Conservation (phyloP, 257 asterid species). For the Capsicum baccatum region DNA sequence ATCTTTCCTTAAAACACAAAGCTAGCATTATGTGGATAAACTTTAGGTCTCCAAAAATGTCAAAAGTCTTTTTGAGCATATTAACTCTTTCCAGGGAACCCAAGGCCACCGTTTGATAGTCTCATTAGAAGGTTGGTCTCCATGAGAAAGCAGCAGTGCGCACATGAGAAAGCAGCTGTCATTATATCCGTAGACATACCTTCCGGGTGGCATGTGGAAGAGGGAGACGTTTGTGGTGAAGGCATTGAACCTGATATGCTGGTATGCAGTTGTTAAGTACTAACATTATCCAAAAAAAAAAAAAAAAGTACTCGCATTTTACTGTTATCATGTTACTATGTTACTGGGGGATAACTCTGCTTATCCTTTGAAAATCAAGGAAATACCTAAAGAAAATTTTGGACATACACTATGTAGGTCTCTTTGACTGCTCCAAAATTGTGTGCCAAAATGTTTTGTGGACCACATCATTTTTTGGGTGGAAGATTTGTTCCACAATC, state of each 20-base stretch:
- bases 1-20: constrained; percentile 9
- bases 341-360: not conserved
- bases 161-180: constrained; percentile 30
- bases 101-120: constrained; percentile 42
- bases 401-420: constrained; percentile 29
- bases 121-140: constrained; percentile 38
- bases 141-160: constrained; percentile 21
- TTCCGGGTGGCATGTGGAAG: constrained; percentile 50
- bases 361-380: constrained; percentile 1
- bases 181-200: constrained; percentile 48
- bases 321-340: not conserved
- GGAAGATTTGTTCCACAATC: constrained; percentile 45
- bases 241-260: constrained; percentile 49
- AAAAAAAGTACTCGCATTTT: not conserved
- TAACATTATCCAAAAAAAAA: not conserved
- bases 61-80: not conserved
- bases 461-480: constrained; percentile 45
- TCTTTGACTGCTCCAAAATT: constrained; percentile 50
- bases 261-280: constrained; percentile 35
- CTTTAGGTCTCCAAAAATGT: not conserved
- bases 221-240: constrained; percentile 37
- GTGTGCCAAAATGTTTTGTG: constrained; percentile 44
- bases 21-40: not conserved
- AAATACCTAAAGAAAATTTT: constrained; percentile 13
- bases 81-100: constrained; percentile 35